Percentiles rank a stretch among this genome's conserved stretches.
These are phyloP conservation scores for Periconia digitata DNA, from an alignment of 2,329 filamentous ascomycete species.

Conservation along the genomic window DNA sequence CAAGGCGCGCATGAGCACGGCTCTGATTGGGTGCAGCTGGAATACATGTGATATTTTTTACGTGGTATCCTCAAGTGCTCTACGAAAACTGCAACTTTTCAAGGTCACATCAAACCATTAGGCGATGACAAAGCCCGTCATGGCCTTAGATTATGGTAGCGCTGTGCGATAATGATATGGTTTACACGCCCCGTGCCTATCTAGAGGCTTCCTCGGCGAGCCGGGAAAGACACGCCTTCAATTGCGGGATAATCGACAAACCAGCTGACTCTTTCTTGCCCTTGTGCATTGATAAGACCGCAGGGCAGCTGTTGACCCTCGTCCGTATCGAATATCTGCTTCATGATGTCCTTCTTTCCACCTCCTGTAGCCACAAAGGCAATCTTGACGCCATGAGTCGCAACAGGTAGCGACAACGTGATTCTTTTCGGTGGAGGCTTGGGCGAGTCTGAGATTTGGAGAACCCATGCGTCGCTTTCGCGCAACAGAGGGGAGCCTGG, in stretches of 20 bases:
- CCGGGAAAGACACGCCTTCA: slow-evolving; percentile 80
- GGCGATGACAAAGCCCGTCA: no score
- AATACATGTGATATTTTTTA: no score
- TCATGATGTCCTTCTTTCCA: slow-evolving; percentile 89
- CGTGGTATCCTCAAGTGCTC: no score
- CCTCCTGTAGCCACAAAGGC: slow-evolving; percentile 89
- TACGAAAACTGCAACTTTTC: no score
- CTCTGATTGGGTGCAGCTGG: neutral
- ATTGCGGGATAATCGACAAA: slow-evolving; percentile 87
- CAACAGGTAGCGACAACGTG: slow-evolving; percentile 87
- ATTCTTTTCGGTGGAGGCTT: slow-evolving; percentile 92
- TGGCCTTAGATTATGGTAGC: no score
- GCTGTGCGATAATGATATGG: no score
- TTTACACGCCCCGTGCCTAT: no score
- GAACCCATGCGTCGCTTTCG: slow-evolving; percentile 88
- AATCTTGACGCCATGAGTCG: slow-evolving; percentile 81
- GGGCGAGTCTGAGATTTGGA: slow-evolving; percentile 87
- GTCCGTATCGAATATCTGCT: slow-evolving; percentile 82
- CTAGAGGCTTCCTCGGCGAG: slow-evolving; percentile 65
- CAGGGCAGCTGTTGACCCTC: slow-evolving; percentile 76
- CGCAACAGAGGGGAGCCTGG: slow-evolving; percentile 84
- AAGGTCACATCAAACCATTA: no score
- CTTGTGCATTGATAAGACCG: slow-evolving; percentile 80
- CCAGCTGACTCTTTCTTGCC: slow-evolving; percentile 88
- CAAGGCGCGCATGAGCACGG: neutral